Base-by-base conservation (phyloP, 2,329 filamentous ascomycete genomes). In the Aspergillus bombycis region DNA sequence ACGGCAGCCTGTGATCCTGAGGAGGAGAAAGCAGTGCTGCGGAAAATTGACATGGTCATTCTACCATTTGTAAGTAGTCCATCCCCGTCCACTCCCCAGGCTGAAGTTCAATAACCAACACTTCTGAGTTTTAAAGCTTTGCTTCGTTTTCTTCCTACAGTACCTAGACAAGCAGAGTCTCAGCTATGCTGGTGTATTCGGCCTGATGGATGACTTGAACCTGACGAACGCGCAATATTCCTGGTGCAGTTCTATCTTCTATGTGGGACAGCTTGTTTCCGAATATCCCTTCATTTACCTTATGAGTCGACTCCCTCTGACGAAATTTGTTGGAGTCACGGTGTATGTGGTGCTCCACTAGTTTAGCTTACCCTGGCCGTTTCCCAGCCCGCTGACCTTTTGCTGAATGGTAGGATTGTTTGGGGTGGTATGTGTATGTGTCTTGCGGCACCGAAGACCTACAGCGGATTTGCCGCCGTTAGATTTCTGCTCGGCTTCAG, bases 271-370 rank as follows among this genome's bases (percentile, higher is more conserved):
- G 65, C 72, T 82, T 12, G 77, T 82, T 5, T 76, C 82, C 0
- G 82, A 84, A 62, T 82, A 79, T 57, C 82, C 82, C 1, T 81
- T 80, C 63, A 82, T 83, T 60, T 85, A 84, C 66, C 71, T 84
- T 16, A 85, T 85, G 82, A 80, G 77, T 45, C 74, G 78, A 4
- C 74, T 85, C 4, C 81, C 77, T 5, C 67, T 85, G 80, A 4
- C 38, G 1, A 41, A 41, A 7, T 41, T 41, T 4, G 38, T 41
- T 19, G 38, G 38, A 3, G 38, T 41, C 7, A 41, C 38, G 38
- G 38, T 41, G 38, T 41, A 41, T 41, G 38, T 41, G 8, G 38
- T 41, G 16, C 19, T 38, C 36, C 36, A 38, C 38, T 19, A 41
- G 16, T n/a, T 3, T 4, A 1, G 7, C 4, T 41, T 9, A 8